Percentiles rank a stretch among this genome's conserved stretches.
Conservation (phyloP, 345 rosid genomes). For the Euphorbia tirucalli region DNA sequence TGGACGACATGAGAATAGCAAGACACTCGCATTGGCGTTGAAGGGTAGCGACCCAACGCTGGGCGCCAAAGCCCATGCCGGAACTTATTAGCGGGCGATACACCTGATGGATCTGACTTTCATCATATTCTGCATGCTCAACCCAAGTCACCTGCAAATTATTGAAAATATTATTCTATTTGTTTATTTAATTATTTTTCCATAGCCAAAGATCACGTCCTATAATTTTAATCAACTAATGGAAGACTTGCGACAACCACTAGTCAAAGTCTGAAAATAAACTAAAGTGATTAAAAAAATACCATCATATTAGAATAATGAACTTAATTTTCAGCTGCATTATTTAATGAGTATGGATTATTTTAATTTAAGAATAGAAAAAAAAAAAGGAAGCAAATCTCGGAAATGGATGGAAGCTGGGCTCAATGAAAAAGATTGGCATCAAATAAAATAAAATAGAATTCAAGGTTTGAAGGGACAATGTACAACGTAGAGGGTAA, state of each 20-base stretch:
- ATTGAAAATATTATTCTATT: background rate
- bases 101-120: slow-evolving; percentile 62
- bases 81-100: slow-evolving; percentile 61
- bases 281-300: background rate
- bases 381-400: slow-evolving; percentile 24
- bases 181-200: background rate
- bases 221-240: no score
- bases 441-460: slow-evolving; percentile 10
- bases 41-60: slow-evolving; percentile 87
- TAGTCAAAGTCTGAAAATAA: no score
- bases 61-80: slow-evolving; percentile 90
- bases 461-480: slow-evolving; percentile 35
- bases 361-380: background rate
- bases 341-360: no score
- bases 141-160: slow-evolving; percentile 89
- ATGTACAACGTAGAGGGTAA: slow-evolving; percentile 20
- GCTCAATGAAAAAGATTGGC: slow-evolving; percentile 35
- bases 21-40: slow-evolving; percentile 94
- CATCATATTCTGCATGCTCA: slow-evolving; percentile 92
- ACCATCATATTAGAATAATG: background rate
- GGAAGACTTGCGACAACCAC: background rate
- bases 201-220: background rate
- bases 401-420: slow-evolving; percentile 35
- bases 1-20: slow-evolving; percentile 85
- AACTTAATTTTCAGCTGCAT: no score